Conservation (phyloP, 768 basidiomycete genomes). For the Tulasnella sp. region DNA sequence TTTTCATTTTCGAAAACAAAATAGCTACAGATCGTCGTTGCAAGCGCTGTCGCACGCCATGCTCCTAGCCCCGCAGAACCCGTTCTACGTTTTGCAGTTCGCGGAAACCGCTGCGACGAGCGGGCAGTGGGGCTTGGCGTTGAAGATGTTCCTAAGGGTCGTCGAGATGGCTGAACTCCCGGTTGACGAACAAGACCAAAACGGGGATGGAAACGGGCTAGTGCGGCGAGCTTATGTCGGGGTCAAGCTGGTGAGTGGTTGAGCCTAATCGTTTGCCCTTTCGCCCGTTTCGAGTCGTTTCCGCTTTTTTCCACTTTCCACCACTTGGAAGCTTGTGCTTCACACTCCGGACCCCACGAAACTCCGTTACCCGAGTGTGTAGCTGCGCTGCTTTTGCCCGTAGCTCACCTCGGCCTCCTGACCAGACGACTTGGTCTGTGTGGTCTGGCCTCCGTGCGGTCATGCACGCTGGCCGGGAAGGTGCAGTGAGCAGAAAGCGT, state of each 20-base stretch:
- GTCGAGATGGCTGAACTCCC: conserved; percentile 68
- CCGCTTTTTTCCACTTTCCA: background rate
- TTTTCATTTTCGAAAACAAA: background rate
- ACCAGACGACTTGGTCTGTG: background rate
- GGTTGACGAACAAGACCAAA: conserved; percentile 46
- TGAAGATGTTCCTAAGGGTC: conserved; percentile 73
- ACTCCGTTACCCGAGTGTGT: background rate
- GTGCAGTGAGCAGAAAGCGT: background rate
- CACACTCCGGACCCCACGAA: no score
- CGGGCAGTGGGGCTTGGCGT: conserved; percentile 62
- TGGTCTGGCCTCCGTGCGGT: background rate
- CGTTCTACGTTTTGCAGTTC: conserved; percentile 75
- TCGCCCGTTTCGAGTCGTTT: no score
- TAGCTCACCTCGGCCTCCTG: background rate
- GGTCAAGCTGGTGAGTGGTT: conserved; percentile 63
- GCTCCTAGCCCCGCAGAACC: conserved; percentile 79
- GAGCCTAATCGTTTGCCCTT: background rate
- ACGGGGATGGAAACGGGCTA: conserved; percentile 48
- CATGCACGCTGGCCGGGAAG: background rate
- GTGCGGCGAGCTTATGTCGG: conserved; percentile 78
- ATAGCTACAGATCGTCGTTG: conserved; percentile 67
- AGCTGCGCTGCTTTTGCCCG: background rate
- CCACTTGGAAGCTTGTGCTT: no score
- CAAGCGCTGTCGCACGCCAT: conserved; percentile 78
- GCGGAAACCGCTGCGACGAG: conserved; percentile 86